phyloP scores from a whole-genome alignment of 345 rosid genomes.

The Gossypium turneri region DNA sequence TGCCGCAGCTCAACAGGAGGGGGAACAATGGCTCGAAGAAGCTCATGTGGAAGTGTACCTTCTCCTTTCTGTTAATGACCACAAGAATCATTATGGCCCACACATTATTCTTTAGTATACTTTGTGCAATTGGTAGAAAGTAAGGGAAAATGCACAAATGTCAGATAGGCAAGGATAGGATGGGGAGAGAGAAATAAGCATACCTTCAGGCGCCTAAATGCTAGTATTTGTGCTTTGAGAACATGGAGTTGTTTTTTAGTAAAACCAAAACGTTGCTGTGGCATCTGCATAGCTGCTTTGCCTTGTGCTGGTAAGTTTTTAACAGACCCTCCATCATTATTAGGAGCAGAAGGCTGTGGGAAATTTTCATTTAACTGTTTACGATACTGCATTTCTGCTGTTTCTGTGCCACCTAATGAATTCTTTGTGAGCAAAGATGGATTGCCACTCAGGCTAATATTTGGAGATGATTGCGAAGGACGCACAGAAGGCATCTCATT shows the following conservation, averaged over 20 bases:
- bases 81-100: constrained; percentile 9
- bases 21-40: constrained; percentile 84
- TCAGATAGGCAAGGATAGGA: not conserved
- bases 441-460: constrained; percentile 46
- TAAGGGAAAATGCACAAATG: not conserved
- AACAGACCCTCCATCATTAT: constrained; percentile 40
- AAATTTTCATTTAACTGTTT: constrained; percentile 62
- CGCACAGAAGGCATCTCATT: constrained; percentile 69
- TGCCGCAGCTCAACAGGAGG: constrained; percentile 80
- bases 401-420: constrained; percentile 44
- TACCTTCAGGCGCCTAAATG: constrained; percentile 94
- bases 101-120: not conserved
- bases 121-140: not conserved
- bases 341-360: constrained; percentile 44
- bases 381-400: constrained; percentile 54
- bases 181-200: constrained; percentile 19
- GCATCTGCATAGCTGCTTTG: constrained; percentile 48
- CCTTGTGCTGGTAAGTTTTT: constrained; percentile 42
- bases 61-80: constrained; percentile 80
- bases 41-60: constrained; percentile 88
- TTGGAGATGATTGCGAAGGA: constrained; percentile 59
- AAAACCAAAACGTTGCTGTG: constrained; percentile 60
- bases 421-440: constrained; percentile 51
- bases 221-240: constrained; percentile 96
- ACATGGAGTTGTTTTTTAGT: constrained; percentile 95